These are phyloP conservation scores for Carnegiea gigantea DNA, from an alignment of 179 eudicot genomes.

Conservation along the genomic window DNA sequence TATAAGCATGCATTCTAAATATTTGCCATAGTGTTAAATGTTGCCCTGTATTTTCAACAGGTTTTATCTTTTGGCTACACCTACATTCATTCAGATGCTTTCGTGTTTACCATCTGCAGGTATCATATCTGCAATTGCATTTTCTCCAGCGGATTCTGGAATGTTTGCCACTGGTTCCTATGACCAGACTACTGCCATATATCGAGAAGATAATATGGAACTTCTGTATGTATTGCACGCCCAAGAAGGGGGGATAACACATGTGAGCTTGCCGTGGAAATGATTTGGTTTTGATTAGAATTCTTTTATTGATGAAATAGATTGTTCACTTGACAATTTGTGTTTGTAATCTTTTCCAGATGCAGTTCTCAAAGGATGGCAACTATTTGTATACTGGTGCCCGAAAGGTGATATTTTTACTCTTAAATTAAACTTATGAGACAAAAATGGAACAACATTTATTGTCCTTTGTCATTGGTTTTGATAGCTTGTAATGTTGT, in stretches of 20 bases:
- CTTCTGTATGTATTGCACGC: constrained; percentile 87
- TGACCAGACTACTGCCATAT: constrained; percentile 79
- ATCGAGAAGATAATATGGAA: constrained; percentile 94
- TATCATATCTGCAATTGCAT: constrained; percentile 87
- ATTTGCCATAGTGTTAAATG: not conserved
- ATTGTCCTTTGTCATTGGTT: not conserved
- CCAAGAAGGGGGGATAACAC: constrained; percentile 99
- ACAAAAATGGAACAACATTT: not conserved
- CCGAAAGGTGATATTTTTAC: constrained; percentile 58
- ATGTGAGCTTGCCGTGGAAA: constrained; percentile 54
- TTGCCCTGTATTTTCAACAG: not conserved
- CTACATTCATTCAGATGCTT: not conserved
- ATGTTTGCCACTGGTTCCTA: constrained; percentile 96
- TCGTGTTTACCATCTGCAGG: constrained; percentile 48
- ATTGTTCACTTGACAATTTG: not conserved
- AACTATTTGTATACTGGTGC: constrained; percentile 94
- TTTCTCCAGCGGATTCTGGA: constrained; percentile 73
- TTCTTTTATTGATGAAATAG: constrained; percentile 4
- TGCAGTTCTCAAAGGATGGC: constrained; percentile 96
- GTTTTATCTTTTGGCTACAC: not conserved
- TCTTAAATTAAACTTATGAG: not conserved
- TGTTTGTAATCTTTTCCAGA: constrained; percentile 39
- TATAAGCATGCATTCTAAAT: not conserved
- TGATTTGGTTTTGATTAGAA: not conserved
- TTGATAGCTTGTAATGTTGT: not conserved